phyloP scores from a whole-genome alignment of 2,329 filamentous ascomycete species.

The Rhinocladiella mackenziei region DNA sequence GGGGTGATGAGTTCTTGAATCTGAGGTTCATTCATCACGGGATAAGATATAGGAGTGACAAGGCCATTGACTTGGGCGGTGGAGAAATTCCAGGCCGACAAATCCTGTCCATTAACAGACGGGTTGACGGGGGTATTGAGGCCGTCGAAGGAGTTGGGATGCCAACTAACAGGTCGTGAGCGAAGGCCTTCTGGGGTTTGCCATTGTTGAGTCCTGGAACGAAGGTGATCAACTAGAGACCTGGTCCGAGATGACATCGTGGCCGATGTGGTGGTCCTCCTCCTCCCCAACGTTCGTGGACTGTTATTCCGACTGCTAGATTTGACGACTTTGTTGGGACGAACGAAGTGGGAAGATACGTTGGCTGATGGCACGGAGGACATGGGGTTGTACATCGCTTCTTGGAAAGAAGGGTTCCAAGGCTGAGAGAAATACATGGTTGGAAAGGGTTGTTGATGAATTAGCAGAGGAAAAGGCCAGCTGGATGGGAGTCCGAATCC shows the following conservation, averaged over 20 bases:
- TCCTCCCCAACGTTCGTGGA: constrained; percentile 19
- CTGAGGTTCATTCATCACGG: constrained; percentile 25
- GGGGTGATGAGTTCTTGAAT: constrained; percentile 26
- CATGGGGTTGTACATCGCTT: constrained; percentile 10
- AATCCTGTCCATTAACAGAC: constrained; percentile 5
- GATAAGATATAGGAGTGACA: constrained; percentile 26
- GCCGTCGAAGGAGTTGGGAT: constrained; percentile 22
- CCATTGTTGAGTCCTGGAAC: constrained; percentile 18
- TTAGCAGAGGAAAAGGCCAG: neutral
- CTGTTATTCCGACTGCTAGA: constrained; percentile 27
- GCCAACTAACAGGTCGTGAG: constrained; percentile 29
- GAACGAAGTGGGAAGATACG: constrained; percentile 23
- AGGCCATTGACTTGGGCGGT: constrained; percentile 29
- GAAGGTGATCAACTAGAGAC: constrained; percentile 26
- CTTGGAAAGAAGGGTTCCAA: constrained; percentile 10
- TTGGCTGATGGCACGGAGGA: constrained; percentile 8
- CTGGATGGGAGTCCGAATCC: constrained; percentile 5
- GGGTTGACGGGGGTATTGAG: constrained; percentile 6
- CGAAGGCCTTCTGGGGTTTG: constrained; percentile 2
- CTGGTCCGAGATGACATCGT: constrained; percentile 20
- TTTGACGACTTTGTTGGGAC: constrained; percentile 27
- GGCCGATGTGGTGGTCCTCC: constrained; percentile 26
- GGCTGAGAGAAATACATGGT: constrained; percentile 16
- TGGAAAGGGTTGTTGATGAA: constrained; percentile 1
- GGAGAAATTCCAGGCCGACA: constrained; percentile 14